Conservation (phyloP, 139 green algal species). For the Nannochloris sp. region DNA sequence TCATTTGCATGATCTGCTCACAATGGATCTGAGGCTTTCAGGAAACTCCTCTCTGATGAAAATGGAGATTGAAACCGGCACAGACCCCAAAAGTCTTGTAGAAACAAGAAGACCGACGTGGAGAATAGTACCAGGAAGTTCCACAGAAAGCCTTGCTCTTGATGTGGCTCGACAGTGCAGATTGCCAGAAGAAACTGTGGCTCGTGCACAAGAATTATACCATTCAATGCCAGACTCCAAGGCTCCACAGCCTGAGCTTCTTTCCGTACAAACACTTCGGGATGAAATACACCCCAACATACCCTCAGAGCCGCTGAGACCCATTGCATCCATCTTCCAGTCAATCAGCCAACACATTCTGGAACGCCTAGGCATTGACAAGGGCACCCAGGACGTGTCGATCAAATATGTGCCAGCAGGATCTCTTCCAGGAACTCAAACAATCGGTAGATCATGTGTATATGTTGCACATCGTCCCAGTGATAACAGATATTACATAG, state of each 20-base stretch:
- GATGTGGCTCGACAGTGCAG: conserved; percentile 35
- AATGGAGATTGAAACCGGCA: conserved; percentile 16
- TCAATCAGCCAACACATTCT: neutral
- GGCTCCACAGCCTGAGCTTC: neutral
- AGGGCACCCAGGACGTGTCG: neutral
- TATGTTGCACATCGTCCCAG: neutral
- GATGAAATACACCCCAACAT: neutral
- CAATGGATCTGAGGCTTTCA: conserved; percentile 26
- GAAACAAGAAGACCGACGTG: conserved; percentile 32
- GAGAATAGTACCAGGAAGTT: conserved; percentile 37
- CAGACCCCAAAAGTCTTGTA: neutral
- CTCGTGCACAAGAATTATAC: conserved; percentile 26
- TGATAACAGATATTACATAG: neutral
- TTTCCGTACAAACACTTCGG: no score
- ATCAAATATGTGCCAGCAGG: neutral
- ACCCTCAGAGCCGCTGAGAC: neutral
- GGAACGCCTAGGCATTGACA: no score
- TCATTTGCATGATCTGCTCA: conserved; percentile 75
- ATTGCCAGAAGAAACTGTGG: conserved; percentile 22
- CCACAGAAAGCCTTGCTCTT: conserved; percentile 47
- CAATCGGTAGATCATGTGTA: neutral
- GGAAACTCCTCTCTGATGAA: neutral
- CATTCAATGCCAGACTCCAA: conserved; percentile 4
- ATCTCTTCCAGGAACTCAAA: conserved; percentile 1
- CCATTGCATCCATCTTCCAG: neutral